Conservation (phyloP, 805 yeast genomes). For the Saturnispora dispora region DNA sequence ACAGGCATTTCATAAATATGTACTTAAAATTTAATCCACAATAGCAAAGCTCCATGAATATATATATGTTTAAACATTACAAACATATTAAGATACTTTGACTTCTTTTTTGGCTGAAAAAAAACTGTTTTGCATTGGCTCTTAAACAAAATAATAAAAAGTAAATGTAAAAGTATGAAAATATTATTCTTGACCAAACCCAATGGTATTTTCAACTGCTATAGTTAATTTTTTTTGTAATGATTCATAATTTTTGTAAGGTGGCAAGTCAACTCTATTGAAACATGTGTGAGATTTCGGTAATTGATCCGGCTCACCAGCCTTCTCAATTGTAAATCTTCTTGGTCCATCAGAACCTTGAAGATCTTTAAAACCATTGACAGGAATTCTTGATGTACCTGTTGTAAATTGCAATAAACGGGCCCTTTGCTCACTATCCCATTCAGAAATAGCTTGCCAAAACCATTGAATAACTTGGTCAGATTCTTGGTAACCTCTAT, state of each 20-base stretch:
- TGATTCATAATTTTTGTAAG: conserved; percentile 74
- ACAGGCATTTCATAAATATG: neutral
- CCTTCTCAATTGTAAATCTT: conserved; percentile 96
- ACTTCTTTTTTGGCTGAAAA: neutral
- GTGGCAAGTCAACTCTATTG: conserved; percentile 97
- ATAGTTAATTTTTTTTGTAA: conserved; percentile 83
- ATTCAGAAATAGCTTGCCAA: conserved; percentile 86
- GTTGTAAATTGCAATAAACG: conserved; percentile 94
- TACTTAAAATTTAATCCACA: neutral
- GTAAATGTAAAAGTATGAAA: neutral
- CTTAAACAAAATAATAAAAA: neutral
- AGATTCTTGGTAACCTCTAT: conserved; percentile 92
- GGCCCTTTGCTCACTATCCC: conserved; percentile 97
- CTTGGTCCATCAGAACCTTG: conserved; percentile 99
- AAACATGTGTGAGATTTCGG: conserved; percentile 99
- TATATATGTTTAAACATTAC: neutral
- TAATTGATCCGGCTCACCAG: conserved; percentile 86
- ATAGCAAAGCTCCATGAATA: neutral
- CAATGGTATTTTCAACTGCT: conserved; percentile 98
- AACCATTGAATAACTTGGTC: conserved; percentile 98
- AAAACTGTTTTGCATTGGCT: neutral
- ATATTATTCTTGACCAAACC: conserved; percentile 88
- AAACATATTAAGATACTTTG: neutral
- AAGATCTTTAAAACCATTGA: conserved; percentile 95
- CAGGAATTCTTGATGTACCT: conserved; percentile 98